Conservation (phyloP, 176 grass and related monocot genomes). For the Triticum turgidum region DNA sequence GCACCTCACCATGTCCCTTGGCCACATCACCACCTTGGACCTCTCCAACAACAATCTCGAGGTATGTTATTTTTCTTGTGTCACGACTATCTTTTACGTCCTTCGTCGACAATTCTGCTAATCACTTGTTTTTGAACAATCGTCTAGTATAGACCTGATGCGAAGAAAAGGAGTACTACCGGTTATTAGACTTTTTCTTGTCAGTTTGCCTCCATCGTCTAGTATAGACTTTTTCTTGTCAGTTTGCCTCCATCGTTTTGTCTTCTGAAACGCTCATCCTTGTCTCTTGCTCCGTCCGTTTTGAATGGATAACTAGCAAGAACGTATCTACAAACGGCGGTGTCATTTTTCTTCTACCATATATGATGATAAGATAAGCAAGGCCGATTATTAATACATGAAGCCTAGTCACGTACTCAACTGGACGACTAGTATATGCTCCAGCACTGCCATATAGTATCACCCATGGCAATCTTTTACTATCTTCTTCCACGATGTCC, state of each 20-base stretch:
- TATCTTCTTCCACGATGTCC: not conserved
- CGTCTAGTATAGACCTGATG: no score
- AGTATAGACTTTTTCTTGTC: not conserved
- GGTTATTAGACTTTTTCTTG: no score
- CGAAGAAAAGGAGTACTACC: no score
- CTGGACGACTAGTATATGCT: not conserved
- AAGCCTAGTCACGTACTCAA: not conserved
- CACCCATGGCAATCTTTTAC: not conserved
- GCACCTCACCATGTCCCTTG: constrained; percentile 61
- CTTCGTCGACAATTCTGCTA: not conserved
- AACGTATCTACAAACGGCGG: constrained; percentile 25
- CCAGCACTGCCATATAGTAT: not conserved
- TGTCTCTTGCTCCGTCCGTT: constrained; percentile 2
- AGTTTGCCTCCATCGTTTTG: not conserved
- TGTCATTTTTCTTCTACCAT: not conserved
- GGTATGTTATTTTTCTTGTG: constrained; percentile 22
- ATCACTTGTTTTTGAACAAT: not conserved
- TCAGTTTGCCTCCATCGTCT: no score
- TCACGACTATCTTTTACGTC: no score
- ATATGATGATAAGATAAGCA: constrained; percentile 42
- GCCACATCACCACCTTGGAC: constrained; percentile 73
- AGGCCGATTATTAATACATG: constrained; percentile 16
- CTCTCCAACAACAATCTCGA: constrained; percentile 95
- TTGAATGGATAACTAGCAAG: constrained; percentile 1
- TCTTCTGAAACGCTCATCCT: not conserved